Evolutionary conservation across 1,284 basidiomycete genomes (phyloP).

Genomic region (Puccinia novopanici): DNA sequence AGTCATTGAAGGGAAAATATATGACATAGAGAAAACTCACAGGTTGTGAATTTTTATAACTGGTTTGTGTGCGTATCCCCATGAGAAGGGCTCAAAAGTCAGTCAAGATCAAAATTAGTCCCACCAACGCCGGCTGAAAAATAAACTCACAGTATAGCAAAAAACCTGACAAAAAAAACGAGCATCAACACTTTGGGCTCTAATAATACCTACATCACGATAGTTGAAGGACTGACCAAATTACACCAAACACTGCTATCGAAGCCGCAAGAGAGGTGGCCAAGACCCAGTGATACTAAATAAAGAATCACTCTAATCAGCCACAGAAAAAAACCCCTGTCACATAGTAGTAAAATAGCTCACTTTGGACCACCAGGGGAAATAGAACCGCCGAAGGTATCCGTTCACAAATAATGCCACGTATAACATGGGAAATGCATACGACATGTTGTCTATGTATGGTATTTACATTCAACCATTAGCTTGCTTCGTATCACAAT

Average conservation of each 20-base stretch:
- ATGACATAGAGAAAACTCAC: too few relatives aligned
- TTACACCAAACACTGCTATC: slow-evolving; percentile 41
- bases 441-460: slow-evolving; percentile 41
- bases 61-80: too few relatives aligned
- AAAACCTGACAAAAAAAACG: slow-evolving; percentile 19
- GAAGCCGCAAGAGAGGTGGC: slow-evolving; percentile 47
- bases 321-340: not conserved
- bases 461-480: not conserved
- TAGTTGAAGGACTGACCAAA: slow-evolving; percentile 31
- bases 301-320: not conserved
- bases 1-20: not conserved
- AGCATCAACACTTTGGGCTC: not conserved
- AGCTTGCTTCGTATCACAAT: not conserved
- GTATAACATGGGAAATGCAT: slow-evolving; percentile 46
- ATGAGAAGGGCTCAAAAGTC: not conserved
- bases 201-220: too few relatives aligned
- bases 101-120: not conserved
- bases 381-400: slow-evolving; percentile 26
- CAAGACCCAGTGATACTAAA: slow-evolving; percentile 50
- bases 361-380: slow-evolving; percentile 45
- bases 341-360: not conserved
- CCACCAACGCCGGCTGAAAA: not conserved
- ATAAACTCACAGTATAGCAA: slow-evolving; percentile 43
- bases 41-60: slow-evolving; percentile 37
- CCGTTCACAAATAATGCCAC: slow-evolving; percentile 36